Conservation (phyloP, 805 yeast species). For the Teunomyces pallodes region DNA sequence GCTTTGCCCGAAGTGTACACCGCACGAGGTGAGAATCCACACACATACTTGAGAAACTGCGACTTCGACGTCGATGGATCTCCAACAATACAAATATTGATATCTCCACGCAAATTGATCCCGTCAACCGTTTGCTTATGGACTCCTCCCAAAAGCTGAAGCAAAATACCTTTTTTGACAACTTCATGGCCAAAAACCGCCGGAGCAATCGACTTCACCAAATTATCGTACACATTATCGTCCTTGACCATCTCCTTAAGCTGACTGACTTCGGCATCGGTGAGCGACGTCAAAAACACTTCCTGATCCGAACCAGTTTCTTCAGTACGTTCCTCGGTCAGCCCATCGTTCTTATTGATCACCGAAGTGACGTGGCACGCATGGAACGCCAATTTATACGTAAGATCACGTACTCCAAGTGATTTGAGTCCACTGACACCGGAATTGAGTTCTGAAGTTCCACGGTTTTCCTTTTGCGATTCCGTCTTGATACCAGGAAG, state of each 20-base stretch:
- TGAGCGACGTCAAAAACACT: conserved; percentile 69
- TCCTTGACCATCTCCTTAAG: conserved; percentile 88
- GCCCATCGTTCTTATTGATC: conserved; percentile 28
- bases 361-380: conserved; percentile 86
- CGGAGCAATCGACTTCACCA: conserved; percentile 89
- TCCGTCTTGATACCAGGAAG: conserved; percentile 93
- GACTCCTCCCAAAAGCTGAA: conserved; percentile 92
- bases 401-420: conserved; percentile 91
- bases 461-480: conserved; percentile 64
- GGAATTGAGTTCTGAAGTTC: conserved; percentile 68
- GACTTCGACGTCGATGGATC: conserved; percentile 98
- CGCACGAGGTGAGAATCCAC: conserved; percentile 88
- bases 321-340: conserved; percentile 16
- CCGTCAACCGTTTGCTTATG: conserved; percentile 94
- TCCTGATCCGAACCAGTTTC: conserved; percentile 51
- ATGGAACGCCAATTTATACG: conserved; percentile 85
- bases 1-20: conserved; percentile 98
- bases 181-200: conserved; percentile 96
- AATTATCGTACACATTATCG: conserved; percentile 75
- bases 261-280: conserved; percentile 79
- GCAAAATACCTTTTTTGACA: conserved; percentile 84
- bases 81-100: conserved; percentile 93
- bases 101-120: conserved; percentile 92
- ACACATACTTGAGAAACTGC: conserved; percentile 90
- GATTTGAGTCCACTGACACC: conserved; percentile 88